Evolutionary conservation across 2,329 filamentous ascomycete species (phyloP), one percentile per base, ranked within the genome.

Genomic region (Pseudogymnoascus sp.): DNA sequence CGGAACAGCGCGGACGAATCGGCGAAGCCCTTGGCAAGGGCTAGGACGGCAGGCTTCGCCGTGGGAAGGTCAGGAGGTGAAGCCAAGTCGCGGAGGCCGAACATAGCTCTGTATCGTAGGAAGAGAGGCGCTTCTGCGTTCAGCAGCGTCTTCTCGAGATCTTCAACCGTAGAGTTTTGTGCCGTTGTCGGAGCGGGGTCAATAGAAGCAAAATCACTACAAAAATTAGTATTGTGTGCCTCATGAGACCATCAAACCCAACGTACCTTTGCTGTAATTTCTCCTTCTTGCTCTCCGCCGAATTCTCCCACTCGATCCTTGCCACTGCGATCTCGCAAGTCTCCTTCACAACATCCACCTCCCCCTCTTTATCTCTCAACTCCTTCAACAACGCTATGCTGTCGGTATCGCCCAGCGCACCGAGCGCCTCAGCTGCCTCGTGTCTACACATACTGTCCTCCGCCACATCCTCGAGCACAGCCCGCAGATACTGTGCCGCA

Each of bases 301-400:
- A 90, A 70, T 90, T 89, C 75, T 94, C 91, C 93, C 94, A 99
- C 74, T 92, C 82, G 71, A 99, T 95, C 67, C 94, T 85, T 70
- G 92, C 92, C 62, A 97, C 89, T 5, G 95, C 93, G 72, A 99
- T 94, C 73, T 99, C 94, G 74, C 94, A 99, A 0, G 94, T 99
- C 80, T 99, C 92, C 42, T 84, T 84, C n/a, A 99, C 87, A 39
- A 92, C 89, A 29, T 88, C 85, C 35, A 87, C 82, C 76, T 97
- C 92, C 15, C 83, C 85, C 65, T 80, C 76, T 65, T 90, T 85
- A 72, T 97, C 89, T 65, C 90, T 83, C 71, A 91, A 84, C 66
- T 84, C 75, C 72, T 82, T 84, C 67, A 99, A 77, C 35, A 97
- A 76, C 2, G 85, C 84, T 72, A 99, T 74, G 71, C 90, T 92